Evolutionary conservation across 2,329 filamentous ascomycete species (phyloP), one percentile per base, ranked within the genome.

Genomic region (Cercospora beticola): DNA sequence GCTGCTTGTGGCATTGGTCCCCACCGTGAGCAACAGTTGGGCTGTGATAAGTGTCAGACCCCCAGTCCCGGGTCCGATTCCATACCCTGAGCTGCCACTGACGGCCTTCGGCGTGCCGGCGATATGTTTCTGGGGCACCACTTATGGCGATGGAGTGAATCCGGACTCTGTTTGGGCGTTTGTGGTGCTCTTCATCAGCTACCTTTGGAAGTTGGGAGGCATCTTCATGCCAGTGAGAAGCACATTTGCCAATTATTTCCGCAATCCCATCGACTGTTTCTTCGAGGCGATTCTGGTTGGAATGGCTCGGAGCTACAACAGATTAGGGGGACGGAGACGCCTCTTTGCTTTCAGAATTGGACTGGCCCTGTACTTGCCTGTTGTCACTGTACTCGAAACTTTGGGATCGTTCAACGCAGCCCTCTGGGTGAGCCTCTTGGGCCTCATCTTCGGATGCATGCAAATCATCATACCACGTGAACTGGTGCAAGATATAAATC

Each of bases 191-290:
- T 65, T 75, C 28, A 28, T 73, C 8, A 70, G 67, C 46, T 76
- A 76, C 58, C n/a, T 75, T 7, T 76, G 74, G 74, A 76, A 76
- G 62, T 40, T 75, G 31, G 71, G 72, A 5, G 70, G 70, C 1
- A 62, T 76, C 26, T 75, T 73, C 57, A 59, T 59, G 26, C 49
- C 65, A 5, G 60, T 70, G 8, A 58, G 68, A 14, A 65, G 31
- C n/a, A 28, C 64, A 0, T 75, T 72, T 36, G 62, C 65, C 8
- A 40, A 56, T 23, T 66, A 63, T 7, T 40, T 76, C 54, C 70
- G 71, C 5, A 52, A 66, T 12, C 72, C 71, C 2, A 40, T 66
- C 23, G 67, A 72, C 18, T 57, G 63, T 21, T 18, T 64, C 4
- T 65, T 73, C 12, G 73, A 74, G 49, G 64, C 31, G 6, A 64